phyloP scores from a whole-genome alignment of 108 stramenopile species.

The Cyclostephanos tholiformis region DNA sequence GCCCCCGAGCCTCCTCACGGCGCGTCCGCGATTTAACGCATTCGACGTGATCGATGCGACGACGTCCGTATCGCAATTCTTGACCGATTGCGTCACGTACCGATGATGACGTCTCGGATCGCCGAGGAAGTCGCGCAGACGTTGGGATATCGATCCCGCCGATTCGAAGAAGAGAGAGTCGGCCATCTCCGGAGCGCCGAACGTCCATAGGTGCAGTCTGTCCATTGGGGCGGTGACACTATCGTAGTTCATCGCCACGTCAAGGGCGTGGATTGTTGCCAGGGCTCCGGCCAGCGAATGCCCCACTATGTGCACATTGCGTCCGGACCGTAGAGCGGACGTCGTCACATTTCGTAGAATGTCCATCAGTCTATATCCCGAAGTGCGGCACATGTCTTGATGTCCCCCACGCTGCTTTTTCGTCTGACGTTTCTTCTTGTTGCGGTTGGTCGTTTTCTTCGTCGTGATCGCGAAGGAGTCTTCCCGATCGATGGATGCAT shows the following conservation, averaged over 20 bases:
- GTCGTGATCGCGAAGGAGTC: background rate
- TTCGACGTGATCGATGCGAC: conserved; percentile 19
- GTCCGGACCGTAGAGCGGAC: conserved; percentile 31
- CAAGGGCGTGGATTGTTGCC: conserved; percentile 48
- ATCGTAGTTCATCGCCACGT: conserved; percentile 41
- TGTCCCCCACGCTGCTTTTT: background rate
- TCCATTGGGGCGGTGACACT: conserved; percentile 24
- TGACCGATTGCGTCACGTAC: conserved; percentile 24
- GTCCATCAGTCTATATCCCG: conserved; percentile 33
- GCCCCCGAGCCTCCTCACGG: conserved; percentile 24
- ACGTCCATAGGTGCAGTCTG: conserved; percentile 49
- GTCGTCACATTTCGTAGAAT: conserved; percentile 42
- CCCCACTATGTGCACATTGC: conserved; percentile 50
- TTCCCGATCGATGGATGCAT: background rate
- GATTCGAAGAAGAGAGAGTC: conserved; percentile 49
- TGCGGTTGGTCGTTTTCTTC: background rate
- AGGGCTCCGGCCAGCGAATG: conserved; percentile 54
- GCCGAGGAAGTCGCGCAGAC: conserved; percentile 37
- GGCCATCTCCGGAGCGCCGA: conserved; percentile 58
- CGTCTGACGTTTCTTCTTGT: conserved; percentile 2
- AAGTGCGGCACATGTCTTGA: conserved; percentile 8
- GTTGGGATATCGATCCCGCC: conserved; percentile 15
- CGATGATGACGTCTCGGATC: conserved; percentile 28
- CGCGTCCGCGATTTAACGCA: conserved; percentile 17
- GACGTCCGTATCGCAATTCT: conserved; percentile 24